phyloP scores from a whole-genome alignment of 2,329 filamentous ascomycete species.

The Alternaria solani region DNA sequence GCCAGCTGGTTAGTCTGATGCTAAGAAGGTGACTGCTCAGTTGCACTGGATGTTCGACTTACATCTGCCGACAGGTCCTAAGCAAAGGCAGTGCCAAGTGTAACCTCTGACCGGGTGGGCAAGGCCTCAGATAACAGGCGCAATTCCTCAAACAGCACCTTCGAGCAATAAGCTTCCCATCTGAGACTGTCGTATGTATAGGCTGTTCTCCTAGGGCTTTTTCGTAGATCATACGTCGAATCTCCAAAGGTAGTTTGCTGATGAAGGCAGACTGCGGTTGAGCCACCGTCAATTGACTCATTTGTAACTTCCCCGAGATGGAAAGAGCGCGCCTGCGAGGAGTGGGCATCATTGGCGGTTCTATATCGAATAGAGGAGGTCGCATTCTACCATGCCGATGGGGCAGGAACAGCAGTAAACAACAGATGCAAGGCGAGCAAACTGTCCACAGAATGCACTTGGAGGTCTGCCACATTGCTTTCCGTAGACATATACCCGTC shows the following conservation, averaged over 20 bases:
- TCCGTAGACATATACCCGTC: slow-evolving; percentile 14
- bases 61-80: slow-evolving; percentile 34
- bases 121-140: slow-evolving; percentile 3
- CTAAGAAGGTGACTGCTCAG: background rate
- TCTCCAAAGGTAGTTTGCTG: slow-evolving; percentile 29
- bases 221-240: slow-evolving; percentile 31
- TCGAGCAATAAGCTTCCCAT: slow-evolving; percentile 18
- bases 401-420: slow-evolving; percentile 17
- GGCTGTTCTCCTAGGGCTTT: slow-evolving; percentile 20
- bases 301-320: slow-evolving; percentile 15
- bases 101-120: slow-evolving; percentile 1
- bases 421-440: slow-evolving; percentile 29
- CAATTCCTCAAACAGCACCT: slow-evolving; percentile 7
- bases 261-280: slow-evolving; percentile 31
- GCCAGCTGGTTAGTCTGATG: slow-evolving; percentile 2
- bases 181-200: slow-evolving; percentile 18
- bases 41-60: slow-evolving; percentile 6
- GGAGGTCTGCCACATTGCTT: slow-evolving; percentile 18
- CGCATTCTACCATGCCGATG: slow-evolving; percentile 2
- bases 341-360: slow-evolving; percentile 20
- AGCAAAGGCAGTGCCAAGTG: slow-evolving; percentile 20
- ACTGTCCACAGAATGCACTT: slow-evolving; percentile 25
- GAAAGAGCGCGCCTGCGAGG: slow-evolving; percentile 28
- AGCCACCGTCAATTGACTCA: slow-evolving; percentile 18
- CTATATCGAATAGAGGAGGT: background rate